phyloP scores from a whole-genome alignment of 768 basidiomycete species.

The Pleurotus giganteus region DNA sequence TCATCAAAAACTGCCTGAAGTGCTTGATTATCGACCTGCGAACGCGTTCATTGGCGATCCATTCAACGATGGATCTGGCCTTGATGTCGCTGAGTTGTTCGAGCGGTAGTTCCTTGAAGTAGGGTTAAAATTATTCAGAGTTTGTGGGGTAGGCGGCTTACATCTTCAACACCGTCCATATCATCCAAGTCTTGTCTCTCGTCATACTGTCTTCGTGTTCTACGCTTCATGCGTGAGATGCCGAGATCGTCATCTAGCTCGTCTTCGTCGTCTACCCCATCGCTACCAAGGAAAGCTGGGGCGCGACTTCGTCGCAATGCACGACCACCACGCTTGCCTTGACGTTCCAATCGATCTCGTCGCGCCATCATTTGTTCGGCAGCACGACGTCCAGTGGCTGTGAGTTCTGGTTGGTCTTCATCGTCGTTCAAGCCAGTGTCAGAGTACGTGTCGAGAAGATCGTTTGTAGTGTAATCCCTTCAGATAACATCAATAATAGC shows the following conservation, averaged over 20 bases:
- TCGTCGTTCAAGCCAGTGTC: slow-evolving; percentile 86
- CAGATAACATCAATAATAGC: slow-evolving; percentile 6
- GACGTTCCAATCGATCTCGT: slow-evolving; percentile 74
- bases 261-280: slow-evolving; percentile 76
- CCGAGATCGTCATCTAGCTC: slow-evolving; percentile 67
- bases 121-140: slow-evolving; percentile 14
- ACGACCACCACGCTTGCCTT: slow-evolving; percentile 66
- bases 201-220: slow-evolving; percentile 90
- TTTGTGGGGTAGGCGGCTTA: slow-evolving; percentile 33
- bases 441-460: slow-evolving; percentile 83
- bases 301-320: slow-evolving; percentile 79
- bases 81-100: slow-evolving; percentile 98
- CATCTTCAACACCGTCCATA: slow-evolving; percentile 85
- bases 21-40: slow-evolving; percentile 87
- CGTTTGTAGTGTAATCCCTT: slow-evolving; percentile 87
- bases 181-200: slow-evolving; percentile 90
- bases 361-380: slow-evolving; percentile 88
- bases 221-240: slow-evolving; percentile 69
- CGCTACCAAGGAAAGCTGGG: slow-evolving; percentile 84
- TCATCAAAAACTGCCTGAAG: slow-evolving; percentile 94
- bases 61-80: slow-evolving; percentile 94
- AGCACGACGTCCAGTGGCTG: slow-evolving; percentile 67
- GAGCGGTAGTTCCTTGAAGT: slow-evolving; percentile 79
- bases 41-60: slow-evolving; percentile 94
- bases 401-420: slow-evolving; percentile 63